Evolutionary conservation across 352 stramenopile genomes (phyloP).

Genomic region (Thraustochytrium sp.): DNA sequence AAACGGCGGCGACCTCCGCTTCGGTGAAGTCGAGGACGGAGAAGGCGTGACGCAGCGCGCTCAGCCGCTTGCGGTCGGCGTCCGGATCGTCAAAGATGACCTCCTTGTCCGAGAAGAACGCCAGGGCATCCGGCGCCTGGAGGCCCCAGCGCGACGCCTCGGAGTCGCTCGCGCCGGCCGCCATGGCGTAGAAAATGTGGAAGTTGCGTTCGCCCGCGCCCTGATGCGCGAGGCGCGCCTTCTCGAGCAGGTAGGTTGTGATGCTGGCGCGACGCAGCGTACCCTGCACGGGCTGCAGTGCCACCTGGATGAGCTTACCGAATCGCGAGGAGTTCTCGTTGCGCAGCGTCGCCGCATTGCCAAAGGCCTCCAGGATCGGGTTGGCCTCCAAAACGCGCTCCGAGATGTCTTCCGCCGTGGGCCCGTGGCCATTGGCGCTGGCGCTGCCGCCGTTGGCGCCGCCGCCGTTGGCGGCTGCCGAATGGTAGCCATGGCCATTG

Average conservation of each 20-base stretch:
- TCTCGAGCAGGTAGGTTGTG: conserved; percentile 82
- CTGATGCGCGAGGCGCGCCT: conserved; percentile 72
- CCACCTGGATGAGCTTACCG: conserved; percentile 94
- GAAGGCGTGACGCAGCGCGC: conserved; percentile 52
- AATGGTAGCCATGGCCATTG: neutral
- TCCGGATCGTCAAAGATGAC: conserved; percentile 77
- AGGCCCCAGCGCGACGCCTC: neutral
- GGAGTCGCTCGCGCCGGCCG: neutral
- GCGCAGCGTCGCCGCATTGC: conserved; percentile 89
- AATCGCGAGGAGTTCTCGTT: conserved; percentile 95
- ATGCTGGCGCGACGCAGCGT: conserved; percentile 66
- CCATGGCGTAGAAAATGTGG: conserved; percentile 74
- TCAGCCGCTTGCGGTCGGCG: conserved; percentile 76
- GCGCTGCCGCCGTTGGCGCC: neutral
- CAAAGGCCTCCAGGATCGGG: conserved; percentile 95
- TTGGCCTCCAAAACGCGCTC: conserved; percentile 88
- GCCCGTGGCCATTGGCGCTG: neutral
- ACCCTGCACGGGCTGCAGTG: conserved; percentile 67
- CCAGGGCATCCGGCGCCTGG: neutral
- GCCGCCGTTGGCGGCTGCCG: neutral
- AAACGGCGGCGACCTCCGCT: conserved; percentile 80
- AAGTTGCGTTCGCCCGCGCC: conserved; percentile 76
- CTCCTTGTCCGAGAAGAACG: conserved; percentile 78
- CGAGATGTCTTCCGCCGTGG: conserved; percentile 17
- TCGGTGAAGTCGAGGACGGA: conserved; percentile 72